These are phyloP conservation scores for Tulasnella sp. DNA, from an alignment of 768 basidiomycete genomes.

Conservation along the genomic window DNA sequence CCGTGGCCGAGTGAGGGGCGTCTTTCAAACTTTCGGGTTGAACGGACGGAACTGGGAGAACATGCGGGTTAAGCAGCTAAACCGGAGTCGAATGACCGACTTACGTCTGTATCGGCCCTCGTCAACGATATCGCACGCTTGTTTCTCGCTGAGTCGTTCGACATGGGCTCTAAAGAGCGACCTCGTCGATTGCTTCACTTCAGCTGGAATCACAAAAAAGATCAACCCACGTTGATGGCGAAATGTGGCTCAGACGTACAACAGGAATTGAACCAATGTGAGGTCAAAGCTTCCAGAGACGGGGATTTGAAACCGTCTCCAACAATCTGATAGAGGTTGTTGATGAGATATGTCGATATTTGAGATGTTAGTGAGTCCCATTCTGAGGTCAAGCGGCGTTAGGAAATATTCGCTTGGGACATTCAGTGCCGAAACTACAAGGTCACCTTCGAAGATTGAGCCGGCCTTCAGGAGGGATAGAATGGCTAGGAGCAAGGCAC, in stretches of 20 bases:
- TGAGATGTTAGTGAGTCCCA: slow-evolving; percentile 69
- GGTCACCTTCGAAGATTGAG: slow-evolving; percentile 78
- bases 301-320: slow-evolving; percentile 67
- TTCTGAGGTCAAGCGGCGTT: slow-evolving; percentile 50
- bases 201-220: slow-evolving; percentile 50
- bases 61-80: neutral
- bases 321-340: slow-evolving; percentile 62
- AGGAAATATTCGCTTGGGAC: neutral
- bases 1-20: slow-evolving; percentile 61
- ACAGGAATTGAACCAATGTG: slow-evolving; percentile 73
- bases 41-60: slow-evolving; percentile 59
- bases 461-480: slow-evolving; percentile 69
- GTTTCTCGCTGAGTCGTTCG: slow-evolving; percentile 66
- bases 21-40: slow-evolving; percentile 66
- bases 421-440: neutral
- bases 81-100: slow-evolving; percentile 37
- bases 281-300: slow-evolving; percentile 71
- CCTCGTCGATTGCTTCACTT: slow-evolving; percentile 76
- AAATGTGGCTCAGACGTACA: slow-evolving; percentile 51
- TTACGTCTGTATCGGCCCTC: slow-evolving; percentile 67
- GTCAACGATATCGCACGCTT: slow-evolving; percentile 61
- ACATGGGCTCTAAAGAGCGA: slow-evolving; percentile 78
- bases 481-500: slow-evolving; percentile 68
- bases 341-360: slow-evolving; percentile 75
- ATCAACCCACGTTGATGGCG: neutral